Conservation (phyloP, 768 basidiomycete species). For the Suillus occidentalis region DNA sequence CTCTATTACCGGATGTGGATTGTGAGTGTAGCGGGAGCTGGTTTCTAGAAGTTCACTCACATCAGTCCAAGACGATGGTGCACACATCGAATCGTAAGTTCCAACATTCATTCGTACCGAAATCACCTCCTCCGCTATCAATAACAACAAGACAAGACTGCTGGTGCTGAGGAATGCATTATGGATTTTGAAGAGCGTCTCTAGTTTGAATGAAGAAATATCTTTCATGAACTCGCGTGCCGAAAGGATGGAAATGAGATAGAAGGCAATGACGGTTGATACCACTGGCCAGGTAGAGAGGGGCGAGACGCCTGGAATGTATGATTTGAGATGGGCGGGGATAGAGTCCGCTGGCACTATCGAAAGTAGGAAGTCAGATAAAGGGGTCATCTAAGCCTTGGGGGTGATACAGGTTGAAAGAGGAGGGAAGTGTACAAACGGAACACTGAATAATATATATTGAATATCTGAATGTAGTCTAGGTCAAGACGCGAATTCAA, state of each 20-base stretch:
- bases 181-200: conserved; percentile 79
- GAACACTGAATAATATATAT: no score
- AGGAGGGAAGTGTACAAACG: no score
- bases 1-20: conserved; percentile 43
- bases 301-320: conserved; percentile 75
- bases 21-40: conserved; percentile 5
- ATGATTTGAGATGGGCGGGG: conserved; percentile 57
- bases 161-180: conserved; percentile 84
- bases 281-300: conserved; percentile 77
- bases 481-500: not conserved
- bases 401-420: not conserved
- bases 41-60: conserved; percentile 45
- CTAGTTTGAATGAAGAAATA: conserved; percentile 67
- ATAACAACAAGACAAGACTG: conserved; percentile 70
- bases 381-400: conserved; percentile 53
- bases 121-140: conserved; percentile 87
- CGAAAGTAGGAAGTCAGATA: conserved; percentile 67
- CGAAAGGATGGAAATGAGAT: conserved; percentile 85
- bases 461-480: not conserved
- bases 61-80: conserved; percentile 72
- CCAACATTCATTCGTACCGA: conserved; percentile 78
- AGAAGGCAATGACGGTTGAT: conserved; percentile 61
- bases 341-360: conserved; percentile 50
- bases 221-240: conserved; percentile 82
- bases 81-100: conserved; percentile 74